These are phyloP conservation scores for Macrophomina tecta DNA, from an alignment of 2,329 filamentous ascomycete genomes.

Conservation along the genomic window DNA sequence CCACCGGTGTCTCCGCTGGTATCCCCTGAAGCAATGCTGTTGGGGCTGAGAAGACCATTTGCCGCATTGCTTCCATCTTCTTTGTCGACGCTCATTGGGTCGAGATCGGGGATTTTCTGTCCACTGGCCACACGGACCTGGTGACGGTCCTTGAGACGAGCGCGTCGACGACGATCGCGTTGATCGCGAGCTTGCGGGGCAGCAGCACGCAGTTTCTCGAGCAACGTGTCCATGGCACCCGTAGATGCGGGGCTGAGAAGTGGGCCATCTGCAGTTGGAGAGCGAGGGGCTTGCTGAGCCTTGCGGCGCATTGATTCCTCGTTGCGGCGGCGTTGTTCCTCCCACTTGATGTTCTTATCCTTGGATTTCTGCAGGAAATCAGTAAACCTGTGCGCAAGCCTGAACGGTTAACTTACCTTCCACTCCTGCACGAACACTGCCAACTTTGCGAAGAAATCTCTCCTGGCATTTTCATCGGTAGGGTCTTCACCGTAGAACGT, in stretches of 20 bases:
- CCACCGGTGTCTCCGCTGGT: constrained; percentile 35
- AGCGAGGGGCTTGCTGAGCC: constrained; percentile 34
- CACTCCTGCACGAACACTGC: constrained; percentile 89
- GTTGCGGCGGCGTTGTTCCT: constrained; percentile 83
- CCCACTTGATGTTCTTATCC: constrained; percentile 85
- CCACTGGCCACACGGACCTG: constrained; percentile 89
- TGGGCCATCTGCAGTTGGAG: constrained; percentile 49
- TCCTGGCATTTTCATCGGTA: constrained; percentile 85
- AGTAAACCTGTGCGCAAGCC: constrained; percentile 16
- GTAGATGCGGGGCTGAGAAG: constrained; percentile 70
- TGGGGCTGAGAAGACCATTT: constrained; percentile 58
- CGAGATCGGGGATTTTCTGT: constrained; percentile 80
- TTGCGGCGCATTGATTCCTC: constrained; percentile 94
- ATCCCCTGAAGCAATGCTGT: constrained; percentile 35
- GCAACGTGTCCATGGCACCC: constrained; percentile 92
- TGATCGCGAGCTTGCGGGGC: constrained; percentile 89
- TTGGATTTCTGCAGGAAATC: constrained; percentile 69
- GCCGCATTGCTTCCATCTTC: constrained; percentile 39
- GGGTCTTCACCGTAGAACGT: constrained; percentile 95
- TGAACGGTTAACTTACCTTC: constrained; percentile 64
- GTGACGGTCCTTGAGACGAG: constrained; percentile 86
- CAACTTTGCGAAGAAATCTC: constrained; percentile 95
- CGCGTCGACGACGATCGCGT: constrained; percentile 83
- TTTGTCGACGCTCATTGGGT: constrained; percentile 61
- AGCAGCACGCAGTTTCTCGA: constrained; percentile 93